Evolutionary conservation across 805 yeast genomes (phyloP), one percentile per base, ranked within the genome.

Genomic region (Starmera dryadoides): DNA sequence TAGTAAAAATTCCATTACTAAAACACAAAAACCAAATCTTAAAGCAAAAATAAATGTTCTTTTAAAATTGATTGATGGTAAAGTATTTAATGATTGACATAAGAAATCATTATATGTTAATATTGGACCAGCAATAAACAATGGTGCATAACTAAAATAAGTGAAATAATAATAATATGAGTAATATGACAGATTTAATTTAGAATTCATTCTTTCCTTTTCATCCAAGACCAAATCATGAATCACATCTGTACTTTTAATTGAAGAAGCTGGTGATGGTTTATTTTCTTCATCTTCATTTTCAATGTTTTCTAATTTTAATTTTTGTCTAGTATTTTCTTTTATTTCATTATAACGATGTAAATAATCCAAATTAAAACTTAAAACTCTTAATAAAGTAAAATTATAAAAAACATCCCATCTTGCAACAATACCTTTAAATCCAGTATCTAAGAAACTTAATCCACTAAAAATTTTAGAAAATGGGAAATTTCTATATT

Each of bases 341-440:
- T 49, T 43, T 14, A 53, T 16, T 16, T 47, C 49, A 19, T 42
- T 34, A 49, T 47, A 58, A 38, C 65, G 66, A 49, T 72, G 75
- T 23, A 81, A 50, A 51, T 73, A 87, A 61, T 93, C 99, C 45
- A 86, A 56, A 46, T 86, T 84, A 59, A 72, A 93, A 42, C 96
- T 86, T 34, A 93, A 63, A 72, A 88, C 77, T 52, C 97, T 73
- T 39, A 93, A 69, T 43, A 91, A 64, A 1, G 95, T 82, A 61
- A 94, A 88, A 62, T 93, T 93, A 70, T 79, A 93, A 50, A 85
- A 86, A 4, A 93, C 97, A 56, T 93, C 97, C 99, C 99, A 93
- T 50, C 98, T 72, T 15, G 78, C 69, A 44, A 93, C 80, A 12
- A 89, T 71, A 1, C 98, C 97, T 35, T 73, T 71, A 49, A 74